Percentiles rank a stretch among this genome's conserved stretches.
These are phyloP conservation scores for Sporothrix luriei DNA, from an alignment of 2,329 filamentous ascomycete genomes.

Conservation along the genomic window DNA sequence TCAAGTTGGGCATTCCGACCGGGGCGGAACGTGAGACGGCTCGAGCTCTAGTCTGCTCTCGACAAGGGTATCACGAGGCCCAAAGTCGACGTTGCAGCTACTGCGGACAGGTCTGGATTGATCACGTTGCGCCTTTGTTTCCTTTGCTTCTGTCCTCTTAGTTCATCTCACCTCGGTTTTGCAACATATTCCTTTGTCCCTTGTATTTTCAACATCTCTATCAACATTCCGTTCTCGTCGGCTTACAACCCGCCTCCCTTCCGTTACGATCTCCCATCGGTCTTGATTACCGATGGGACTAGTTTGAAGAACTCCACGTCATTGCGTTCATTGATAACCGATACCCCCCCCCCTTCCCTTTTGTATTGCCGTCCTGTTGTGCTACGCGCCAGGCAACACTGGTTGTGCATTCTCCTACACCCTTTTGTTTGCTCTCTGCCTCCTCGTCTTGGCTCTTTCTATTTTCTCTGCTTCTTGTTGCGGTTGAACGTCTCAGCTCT, in stretches of 20 bases:
- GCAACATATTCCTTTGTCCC: not conserved
- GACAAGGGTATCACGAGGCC: conserved; percentile 29
- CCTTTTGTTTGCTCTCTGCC: conserved; percentile 11
- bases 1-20: conserved; percentile 11
- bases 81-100: not conserved
- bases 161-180: conserved; percentile 6
- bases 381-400: conserved; percentile 25
- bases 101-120: not conserved
- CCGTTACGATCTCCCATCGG: not conserved
- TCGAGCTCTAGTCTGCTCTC: conserved; percentile 20
- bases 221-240: conserved; percentile 2
- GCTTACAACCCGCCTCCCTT: conserved; percentile 1
- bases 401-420: conserved; percentile 17
- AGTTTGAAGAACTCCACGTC: conserved; percentile 23
- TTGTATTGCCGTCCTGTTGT: conserved; percentile 27
- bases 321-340: conserved; percentile 20
- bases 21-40: conserved; percentile 23
- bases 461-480: conserved; percentile 3
- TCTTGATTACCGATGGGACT: conserved; percentile 8
- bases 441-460: not conserved
- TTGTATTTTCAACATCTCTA: not conserved
- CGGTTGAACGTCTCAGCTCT: conserved; percentile 5
- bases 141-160: not conserved
- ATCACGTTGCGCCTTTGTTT: not conserved
- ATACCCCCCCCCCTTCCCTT: conserved; percentile 8